Percentiles rank a stretch among this genome's conserved stretches.
phyloP scores from a whole-genome alignment of 2,329 filamentous ascomycete genomes.

The Ophiognomonia clavigignenti-juglandacearum region DNA sequence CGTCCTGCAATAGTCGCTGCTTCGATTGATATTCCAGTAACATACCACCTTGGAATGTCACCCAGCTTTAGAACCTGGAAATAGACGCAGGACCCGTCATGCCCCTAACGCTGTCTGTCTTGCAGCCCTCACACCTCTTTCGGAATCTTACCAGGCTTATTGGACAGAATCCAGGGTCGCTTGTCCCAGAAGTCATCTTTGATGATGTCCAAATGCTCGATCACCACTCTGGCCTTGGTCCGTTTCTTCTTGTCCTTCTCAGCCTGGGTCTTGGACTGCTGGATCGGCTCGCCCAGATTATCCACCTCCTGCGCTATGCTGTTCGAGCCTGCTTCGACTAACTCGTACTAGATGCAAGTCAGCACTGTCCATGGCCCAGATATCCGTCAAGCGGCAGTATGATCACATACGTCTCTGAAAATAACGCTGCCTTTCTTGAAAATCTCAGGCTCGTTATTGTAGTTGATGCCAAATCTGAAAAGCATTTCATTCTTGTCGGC shows the following conservation, averaged over 20 bases:
- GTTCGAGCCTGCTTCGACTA: conserved; percentile 55
- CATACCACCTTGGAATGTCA: no score
- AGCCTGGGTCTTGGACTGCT: conserved; percentile 70
- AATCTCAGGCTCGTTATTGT: conserved; percentile 92
- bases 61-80: no score
- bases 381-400: not conserved
- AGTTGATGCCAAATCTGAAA: conserved; percentile 88
- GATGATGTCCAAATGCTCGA: conserved; percentile 91
- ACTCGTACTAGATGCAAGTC: conserved; percentile 52
- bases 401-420: conserved; percentile 72
- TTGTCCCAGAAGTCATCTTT: conserved; percentile 90
- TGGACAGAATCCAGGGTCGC: conserved; percentile 77
- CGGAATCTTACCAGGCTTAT: conserved; percentile 67
- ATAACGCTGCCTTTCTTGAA: conserved; percentile 91
- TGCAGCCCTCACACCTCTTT: conserved; percentile 42
- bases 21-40: no score
- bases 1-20: no score
- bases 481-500: conserved; percentile 95
- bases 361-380: not conserved
- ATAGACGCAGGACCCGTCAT: not conserved
- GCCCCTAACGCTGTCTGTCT: no score
- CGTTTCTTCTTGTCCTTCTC: conserved; percentile 80
- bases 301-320: conserved; percentile 43
- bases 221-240: conserved; percentile 72
- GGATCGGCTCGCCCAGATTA: conserved; percentile 44